Evolutionary conservation across 192 early-diverging fungal species (phyloP).

Genomic region (Rhizoclosmatium sp.): DNA sequence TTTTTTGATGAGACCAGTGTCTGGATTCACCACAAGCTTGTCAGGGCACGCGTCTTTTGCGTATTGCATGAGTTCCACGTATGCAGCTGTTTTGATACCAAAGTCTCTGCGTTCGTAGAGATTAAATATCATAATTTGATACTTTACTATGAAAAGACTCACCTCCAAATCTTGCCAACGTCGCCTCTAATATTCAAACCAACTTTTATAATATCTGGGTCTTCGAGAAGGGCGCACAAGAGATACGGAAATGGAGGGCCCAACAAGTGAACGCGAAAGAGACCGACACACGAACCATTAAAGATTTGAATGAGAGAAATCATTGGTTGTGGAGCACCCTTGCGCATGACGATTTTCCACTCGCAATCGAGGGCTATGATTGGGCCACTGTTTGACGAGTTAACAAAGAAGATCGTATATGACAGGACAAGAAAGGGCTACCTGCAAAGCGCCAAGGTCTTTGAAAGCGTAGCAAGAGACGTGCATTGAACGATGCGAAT

Average conservation of each 20-base stretch:
- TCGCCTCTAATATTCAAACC: conserved; percentile 21
- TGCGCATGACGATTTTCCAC: conserved; percentile 10
- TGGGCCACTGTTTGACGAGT: not conserved
- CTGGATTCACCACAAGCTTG: not conserved
- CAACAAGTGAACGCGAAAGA: conserved; percentile 7
- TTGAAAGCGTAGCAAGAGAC: too few relatives aligned
- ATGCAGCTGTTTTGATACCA: not conserved
- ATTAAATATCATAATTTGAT: too few relatives aligned
- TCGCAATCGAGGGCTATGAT: not conserved
- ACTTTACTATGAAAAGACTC: not conserved
- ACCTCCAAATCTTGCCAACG: not conserved
- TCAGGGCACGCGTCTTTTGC: conserved; percentile 15
- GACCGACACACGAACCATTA: not conserved
- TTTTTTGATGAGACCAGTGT: not conserved
- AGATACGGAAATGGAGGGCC: not conserved
- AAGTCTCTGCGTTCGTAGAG: not conserved
- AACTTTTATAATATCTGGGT: conserved; percentile 1
- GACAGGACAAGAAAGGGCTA: too few relatives aligned
- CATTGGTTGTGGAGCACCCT: not conserved
- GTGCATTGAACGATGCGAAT: too few relatives aligned
- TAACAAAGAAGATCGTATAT: too few relatives aligned
- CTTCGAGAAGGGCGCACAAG: not conserved
- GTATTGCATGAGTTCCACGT: conserved; percentile 4
- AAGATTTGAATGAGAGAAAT: conserved; percentile 3
- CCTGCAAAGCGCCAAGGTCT: too few relatives aligned